Conservation (phyloP, 208 protist species). For the Entamoeba invadens region DNA sequence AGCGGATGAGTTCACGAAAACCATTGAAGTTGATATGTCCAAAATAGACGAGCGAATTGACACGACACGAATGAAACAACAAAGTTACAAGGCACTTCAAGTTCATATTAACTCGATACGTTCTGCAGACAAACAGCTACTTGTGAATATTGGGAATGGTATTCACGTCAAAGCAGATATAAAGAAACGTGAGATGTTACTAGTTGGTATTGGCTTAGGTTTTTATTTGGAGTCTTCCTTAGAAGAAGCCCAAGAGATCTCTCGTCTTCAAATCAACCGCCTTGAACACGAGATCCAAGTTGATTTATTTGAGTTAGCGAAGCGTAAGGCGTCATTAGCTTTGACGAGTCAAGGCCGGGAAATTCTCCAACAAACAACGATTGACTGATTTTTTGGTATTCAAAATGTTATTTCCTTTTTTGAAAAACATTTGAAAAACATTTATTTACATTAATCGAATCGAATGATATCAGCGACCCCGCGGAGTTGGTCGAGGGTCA, state of each 20-base stretch:
- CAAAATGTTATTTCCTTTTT: no score
- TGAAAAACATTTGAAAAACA: background rate
- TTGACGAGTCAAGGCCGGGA: background rate
- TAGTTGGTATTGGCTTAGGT: background rate
- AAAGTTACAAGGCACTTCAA: background rate
- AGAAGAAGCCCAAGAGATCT: background rate
- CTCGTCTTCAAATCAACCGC: background rate
- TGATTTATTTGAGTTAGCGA: background rate
- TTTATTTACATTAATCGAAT: background rate
- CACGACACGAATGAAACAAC: background rate
- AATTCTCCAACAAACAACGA: background rate
- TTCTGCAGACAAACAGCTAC: background rate
- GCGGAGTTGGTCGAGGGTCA: background rate
- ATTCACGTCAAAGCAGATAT: background rate
- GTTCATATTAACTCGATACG: background rate
- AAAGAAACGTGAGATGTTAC: background rate
- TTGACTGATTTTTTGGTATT: background rate
- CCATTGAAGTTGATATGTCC: background rate
- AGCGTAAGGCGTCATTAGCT: background rate
- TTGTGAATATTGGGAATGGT: background rate
- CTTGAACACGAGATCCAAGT: background rate
- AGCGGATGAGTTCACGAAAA: background rate
- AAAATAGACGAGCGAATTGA: background rate
- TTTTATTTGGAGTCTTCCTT: background rate
- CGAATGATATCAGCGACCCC: background rate